Evolutionary conservation across 352 stramenopile genomes (phyloP).

Genomic region (Phytophthora pinifolia): DNA sequence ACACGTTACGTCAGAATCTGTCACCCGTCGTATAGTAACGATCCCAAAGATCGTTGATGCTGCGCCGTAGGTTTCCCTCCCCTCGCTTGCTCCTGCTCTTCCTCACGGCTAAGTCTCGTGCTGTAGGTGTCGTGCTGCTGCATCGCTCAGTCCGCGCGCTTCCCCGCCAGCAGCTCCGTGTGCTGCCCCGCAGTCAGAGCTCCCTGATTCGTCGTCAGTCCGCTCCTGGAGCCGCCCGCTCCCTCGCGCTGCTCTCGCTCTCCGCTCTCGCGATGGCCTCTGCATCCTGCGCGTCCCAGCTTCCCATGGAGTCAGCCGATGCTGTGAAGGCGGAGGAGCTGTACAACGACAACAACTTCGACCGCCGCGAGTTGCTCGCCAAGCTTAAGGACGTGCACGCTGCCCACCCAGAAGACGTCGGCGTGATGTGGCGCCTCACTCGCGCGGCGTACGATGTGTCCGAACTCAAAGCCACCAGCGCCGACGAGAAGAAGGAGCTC

Average conservation of each 20-base stretch:
- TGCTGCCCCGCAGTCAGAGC: slow-evolving; percentile 7
- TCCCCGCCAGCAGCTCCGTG: slow-evolving; percentile 17
- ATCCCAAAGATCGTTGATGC: slow-evolving; percentile 19
- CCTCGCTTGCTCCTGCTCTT: neutral
- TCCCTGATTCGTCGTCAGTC: slow-evolving; percentile 6
- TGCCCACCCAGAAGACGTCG: slow-evolving; percentile 54
- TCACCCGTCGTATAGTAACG: slow-evolving; percentile 15
- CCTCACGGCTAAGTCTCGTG: slow-evolving; percentile 4
- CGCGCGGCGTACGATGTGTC: slow-evolving; percentile 69
- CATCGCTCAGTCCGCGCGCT: slow-evolving; percentile 21
- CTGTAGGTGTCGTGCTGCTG: slow-evolving; percentile 25
- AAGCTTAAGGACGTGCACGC: slow-evolving; percentile 64
- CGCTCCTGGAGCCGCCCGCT: slow-evolving; percentile 5
- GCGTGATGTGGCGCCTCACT: slow-evolving; percentile 65
- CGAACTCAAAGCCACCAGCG: slow-evolving; percentile 47
- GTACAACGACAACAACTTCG: slow-evolving; percentile 75
- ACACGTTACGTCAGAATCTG: slow-evolving; percentile 24
- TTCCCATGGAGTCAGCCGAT: slow-evolving; percentile 58
- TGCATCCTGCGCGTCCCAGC: slow-evolving; percentile 20
- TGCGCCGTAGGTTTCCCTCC: slow-evolving; percentile 26
- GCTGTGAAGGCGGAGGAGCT: slow-evolving; percentile 76
- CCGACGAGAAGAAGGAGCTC: slow-evolving; percentile 74
- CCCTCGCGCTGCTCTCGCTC: slow-evolving; percentile 26
- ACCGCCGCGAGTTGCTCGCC: slow-evolving; percentile 65
- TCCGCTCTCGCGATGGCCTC: slow-evolving; percentile 19